These are phyloP conservation scores for Alternaria sp. DNA, from an alignment of 2,329 filamentous ascomycete species.

Conservation along the genomic window DNA sequence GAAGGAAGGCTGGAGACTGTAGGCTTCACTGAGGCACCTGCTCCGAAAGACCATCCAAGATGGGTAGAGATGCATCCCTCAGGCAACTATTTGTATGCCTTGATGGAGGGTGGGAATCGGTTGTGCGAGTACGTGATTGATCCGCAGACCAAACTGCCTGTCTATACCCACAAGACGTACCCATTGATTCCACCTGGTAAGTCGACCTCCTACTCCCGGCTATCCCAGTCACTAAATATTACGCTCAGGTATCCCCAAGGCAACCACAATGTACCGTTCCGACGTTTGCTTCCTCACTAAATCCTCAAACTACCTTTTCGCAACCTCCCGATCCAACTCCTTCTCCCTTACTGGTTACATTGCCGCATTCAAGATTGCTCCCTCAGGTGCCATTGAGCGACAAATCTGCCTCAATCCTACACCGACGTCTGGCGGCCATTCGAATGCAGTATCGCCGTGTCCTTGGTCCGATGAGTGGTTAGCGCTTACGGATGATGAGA, in stretches of 20 bases:
- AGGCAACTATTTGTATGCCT: constrained; percentile 79
- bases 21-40: constrained; percentile 74
- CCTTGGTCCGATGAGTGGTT: constrained; percentile 88
- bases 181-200: constrained; percentile 80
- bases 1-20: constrained; percentile 71
- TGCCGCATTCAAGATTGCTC: constrained; percentile 74
- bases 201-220: background rate
- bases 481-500: constrained; percentile 87
- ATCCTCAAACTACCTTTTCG: constrained; percentile 78
- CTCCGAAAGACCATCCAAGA: constrained; percentile 76
- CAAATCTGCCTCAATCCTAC: constrained; percentile 85
- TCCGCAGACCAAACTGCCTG: constrained; percentile 72
- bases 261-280: constrained; percentile 73
- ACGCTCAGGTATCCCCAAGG: constrained; percentile 51
- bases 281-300: constrained; percentile 79
- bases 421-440: constrained; percentile 85
- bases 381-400: constrained; percentile 72
- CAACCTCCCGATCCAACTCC: constrained; percentile 79
- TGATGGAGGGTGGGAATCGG: constrained; percentile 90
- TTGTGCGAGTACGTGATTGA: constrained; percentile 84
- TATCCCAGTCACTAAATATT: background rate
- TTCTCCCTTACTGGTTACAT: constrained; percentile 81
- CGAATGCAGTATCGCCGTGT: constrained; percentile 84
- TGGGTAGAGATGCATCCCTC: constrained; percentile 86
- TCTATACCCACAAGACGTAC: constrained; percentile 78